phyloP scores from a whole-genome alignment of 441 rosid genomes.

The Francoa sonchifolia region DNA sequence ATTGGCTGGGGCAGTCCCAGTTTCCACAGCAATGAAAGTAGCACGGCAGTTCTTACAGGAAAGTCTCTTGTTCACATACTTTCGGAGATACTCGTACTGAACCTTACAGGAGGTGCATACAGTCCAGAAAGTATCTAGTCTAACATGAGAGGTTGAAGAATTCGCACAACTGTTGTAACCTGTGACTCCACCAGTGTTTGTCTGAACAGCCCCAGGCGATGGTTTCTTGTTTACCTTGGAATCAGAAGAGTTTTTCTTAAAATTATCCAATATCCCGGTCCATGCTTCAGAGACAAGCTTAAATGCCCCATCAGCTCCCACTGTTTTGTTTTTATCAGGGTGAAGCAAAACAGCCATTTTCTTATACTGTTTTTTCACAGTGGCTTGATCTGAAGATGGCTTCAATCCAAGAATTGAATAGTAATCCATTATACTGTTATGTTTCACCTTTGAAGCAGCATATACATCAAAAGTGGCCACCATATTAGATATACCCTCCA shows the following conservation, averaged over 20 bases:
- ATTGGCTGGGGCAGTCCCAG: conserved; percentile 79
- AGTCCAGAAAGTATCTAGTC: conserved; percentile 96
- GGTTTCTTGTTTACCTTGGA: conserved; percentile 47
- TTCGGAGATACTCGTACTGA: conserved; percentile 92
- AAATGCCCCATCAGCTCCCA: conserved; percentile 17
- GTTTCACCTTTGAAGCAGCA: conserved; percentile 7
- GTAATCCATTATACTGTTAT: conserved; percentile 13
- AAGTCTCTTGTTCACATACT: conserved; percentile 92
- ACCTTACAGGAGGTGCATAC: conserved; percentile 97
- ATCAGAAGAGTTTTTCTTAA: conserved; percentile 64
- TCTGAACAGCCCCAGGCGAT: conserved; percentile 43
- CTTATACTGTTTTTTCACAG: conserved; percentile 11
- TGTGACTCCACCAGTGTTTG: conserved; percentile 35
- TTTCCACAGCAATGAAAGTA: conserved; percentile 83
- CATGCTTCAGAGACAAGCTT: conserved; percentile 50
- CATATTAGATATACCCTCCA: conserved; percentile 12
- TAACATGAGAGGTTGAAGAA: conserved; percentile 38
- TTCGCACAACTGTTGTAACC: conserved; percentile 33
- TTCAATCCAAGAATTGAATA: conserved; percentile 13
- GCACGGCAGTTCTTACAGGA: conserved; percentile 98
- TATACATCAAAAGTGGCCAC: conserved; percentile 13
- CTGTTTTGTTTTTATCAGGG: conserved; percentile 14
- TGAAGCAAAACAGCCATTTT: conserved; percentile 8
- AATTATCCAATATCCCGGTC: conserved; percentile 58
- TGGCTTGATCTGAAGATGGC: conserved; percentile 14